These are phyloP conservation scores for Solanum etuberosum DNA, from an alignment of 257 asterid species.

Conservation along the genomic window DNA sequence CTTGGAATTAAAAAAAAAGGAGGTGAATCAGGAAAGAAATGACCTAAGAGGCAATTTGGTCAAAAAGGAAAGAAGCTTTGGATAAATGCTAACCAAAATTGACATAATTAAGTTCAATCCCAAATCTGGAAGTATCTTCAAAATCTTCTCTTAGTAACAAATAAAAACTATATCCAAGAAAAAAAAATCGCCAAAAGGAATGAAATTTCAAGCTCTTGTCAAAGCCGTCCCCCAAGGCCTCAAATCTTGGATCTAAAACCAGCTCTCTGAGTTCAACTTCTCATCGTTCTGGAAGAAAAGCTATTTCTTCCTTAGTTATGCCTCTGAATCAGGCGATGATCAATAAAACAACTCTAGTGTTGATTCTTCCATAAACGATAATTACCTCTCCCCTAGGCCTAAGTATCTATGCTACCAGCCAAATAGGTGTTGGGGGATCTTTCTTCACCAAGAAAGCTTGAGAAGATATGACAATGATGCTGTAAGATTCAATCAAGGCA, in stretches of 20 bases:
- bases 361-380: constrained; percentile 29
- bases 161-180: constrained; percentile 7
- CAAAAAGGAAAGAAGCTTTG: not conserved
- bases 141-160: not conserved
- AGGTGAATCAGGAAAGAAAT: not conserved
- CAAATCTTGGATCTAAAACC: not conserved
- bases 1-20: not conserved
- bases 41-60: not conserved
- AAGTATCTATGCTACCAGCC: constrained; percentile 57
- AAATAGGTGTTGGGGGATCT: constrained; percentile 26
- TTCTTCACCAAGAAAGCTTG: not conserved
- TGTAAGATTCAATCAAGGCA: not conserved
- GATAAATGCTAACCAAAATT: not conserved
- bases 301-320: not conserved
- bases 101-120: not conserved
- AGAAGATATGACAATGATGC: not conserved
- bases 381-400: constrained; percentile 57
- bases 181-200: constrained; percentile 39
- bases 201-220: constrained; percentile 10
- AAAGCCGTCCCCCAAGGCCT: not conserved
- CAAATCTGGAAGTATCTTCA: not conserved
- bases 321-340: constrained; percentile 16
- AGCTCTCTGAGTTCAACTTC: not conserved
- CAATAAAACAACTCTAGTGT: not conserved
- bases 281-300: not conserved